phyloP scores from a whole-genome alignment of 2,329 filamentous ascomycete species.

The Stagonosporopsis tanaceti region DNA sequence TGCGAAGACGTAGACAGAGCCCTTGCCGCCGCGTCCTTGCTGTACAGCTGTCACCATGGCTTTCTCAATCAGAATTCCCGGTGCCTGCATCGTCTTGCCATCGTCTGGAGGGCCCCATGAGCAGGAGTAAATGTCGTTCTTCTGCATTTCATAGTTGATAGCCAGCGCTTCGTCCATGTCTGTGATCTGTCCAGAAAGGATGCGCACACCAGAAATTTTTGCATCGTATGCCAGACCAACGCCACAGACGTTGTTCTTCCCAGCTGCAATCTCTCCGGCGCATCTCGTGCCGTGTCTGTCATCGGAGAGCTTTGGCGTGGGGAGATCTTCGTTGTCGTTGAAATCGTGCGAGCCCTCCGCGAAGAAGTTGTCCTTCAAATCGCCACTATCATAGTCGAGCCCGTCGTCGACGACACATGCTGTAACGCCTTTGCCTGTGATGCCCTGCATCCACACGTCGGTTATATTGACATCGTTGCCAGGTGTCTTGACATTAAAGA shows the following conservation, averaged over 20 bases:
- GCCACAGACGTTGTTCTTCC: constrained; percentile 90
- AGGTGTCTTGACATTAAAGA: constrained; percentile 80
- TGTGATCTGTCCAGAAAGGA: constrained; percentile 87
- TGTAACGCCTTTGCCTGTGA: constrained; percentile 87
- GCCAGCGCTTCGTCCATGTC: constrained; percentile 92
- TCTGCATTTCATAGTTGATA: constrained; percentile 88
- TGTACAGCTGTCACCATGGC: constrained; percentile 94
- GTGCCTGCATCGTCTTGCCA: constrained; percentile 91
- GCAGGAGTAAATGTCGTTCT: constrained; percentile 97
- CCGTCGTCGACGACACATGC: constrained; percentile 97
- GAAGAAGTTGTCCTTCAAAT: constrained; percentile 93
- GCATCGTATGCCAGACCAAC: constrained; percentile 95
- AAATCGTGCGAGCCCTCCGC: constrained; percentile 93
- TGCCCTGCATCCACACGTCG: constrained; percentile 86
- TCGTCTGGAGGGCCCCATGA: constrained; percentile 98
- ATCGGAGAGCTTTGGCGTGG: constrained; percentile 81
- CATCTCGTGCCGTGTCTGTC: constrained; percentile 93
- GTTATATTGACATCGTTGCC: constrained; percentile 98
- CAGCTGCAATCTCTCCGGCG: constrained; percentile 91
- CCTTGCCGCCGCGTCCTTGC: constrained; percentile 80
- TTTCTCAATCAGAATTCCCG: constrained; percentile 83
- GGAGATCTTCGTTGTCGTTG: constrained; percentile 82
- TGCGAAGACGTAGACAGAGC: constrained; percentile 95
- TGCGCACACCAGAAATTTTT: constrained; percentile 88
- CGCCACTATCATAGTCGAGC: constrained; percentile 92